phyloP scores from a whole-genome alignment of 352 stramenopile genomes.

The Elongisporangium anandrum region DNA sequence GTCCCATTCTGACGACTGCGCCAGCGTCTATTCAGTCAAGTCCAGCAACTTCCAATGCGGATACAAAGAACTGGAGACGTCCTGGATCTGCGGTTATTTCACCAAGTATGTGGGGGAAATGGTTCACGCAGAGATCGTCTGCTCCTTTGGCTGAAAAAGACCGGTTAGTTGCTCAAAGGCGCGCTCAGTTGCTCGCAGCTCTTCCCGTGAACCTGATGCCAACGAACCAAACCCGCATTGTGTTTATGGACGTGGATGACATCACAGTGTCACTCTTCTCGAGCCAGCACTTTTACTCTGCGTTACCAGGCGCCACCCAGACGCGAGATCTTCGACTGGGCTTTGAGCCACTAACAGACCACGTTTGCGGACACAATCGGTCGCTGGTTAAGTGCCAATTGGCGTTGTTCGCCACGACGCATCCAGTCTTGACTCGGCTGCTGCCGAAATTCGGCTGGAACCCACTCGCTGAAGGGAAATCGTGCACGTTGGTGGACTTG shows the following conservation, averaged over 20 bases:
- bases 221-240: background rate
- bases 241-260: conserved; percentile 18
- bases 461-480: background rate
- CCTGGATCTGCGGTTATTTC: too few species aligned
- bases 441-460: conserved; percentile 14
- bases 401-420: conserved; percentile 9
- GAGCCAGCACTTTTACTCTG: conserved; percentile 10
- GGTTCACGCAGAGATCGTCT: too few species aligned
- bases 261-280: conserved; percentile 5
- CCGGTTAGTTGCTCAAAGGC: too few species aligned
- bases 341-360: conserved; percentile 13
- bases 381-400: conserved; percentile 10
- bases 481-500: conserved; percentile 7
- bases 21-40: too few species aligned
- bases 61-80: too few species aligned
- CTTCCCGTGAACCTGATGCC: too few species aligned
- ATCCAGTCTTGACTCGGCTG: conserved; percentile 7
- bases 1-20: too few species aligned
- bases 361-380: conserved; percentile 7
- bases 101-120: too few species aligned
- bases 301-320: conserved; percentile 3
- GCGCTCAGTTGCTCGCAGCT: too few species aligned
- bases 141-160: too few species aligned
- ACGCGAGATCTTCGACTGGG: conserved; percentile 11
- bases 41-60: too few species aligned